A percentile compares a stretch with the other conserved stretches of the same genome.
These are phyloP conservation scores for Blastobotrys robertii DNA, from an alignment of 805 yeast genomes.

Conservation along the genomic window DNA sequence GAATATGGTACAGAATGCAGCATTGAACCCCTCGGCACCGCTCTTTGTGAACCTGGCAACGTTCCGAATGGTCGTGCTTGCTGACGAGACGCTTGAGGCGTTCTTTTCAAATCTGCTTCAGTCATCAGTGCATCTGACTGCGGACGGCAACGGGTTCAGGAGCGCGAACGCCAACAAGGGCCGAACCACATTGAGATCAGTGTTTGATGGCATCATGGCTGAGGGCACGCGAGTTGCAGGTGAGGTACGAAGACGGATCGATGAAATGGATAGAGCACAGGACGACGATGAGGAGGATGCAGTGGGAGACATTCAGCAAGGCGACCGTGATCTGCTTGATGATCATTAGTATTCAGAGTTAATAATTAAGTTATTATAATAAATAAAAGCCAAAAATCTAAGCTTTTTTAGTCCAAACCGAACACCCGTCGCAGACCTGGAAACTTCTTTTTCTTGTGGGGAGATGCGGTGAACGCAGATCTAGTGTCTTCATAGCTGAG, in stretches of 20 bases:
- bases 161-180: neutral
- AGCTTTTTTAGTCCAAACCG: conserved; percentile 8
- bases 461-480: conserved; percentile 3
- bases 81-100: conserved; percentile 86
- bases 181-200: conserved; percentile 47
- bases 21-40: conserved; percentile 73
- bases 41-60: conserved; percentile 71
- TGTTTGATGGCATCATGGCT: conserved; percentile 84
- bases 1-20: conserved; percentile 52
- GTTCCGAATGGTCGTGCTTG: conserved; percentile 87
- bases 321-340: conserved; percentile 26
- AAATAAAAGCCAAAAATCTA: neutral
- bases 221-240: conserved; percentile 90
- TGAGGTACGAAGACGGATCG: conserved; percentile 82
- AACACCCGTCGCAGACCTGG: conserved; percentile 15
- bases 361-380: neutral
- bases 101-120: conserved; percentile 65
- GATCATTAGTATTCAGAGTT: conserved; percentile 10
- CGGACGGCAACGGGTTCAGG: conserved; percentile 30
- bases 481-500: conserved; percentile 3
- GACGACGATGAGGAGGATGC: conserved; percentile 23
- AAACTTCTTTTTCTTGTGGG: conserved; percentile 16
- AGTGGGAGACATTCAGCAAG: conserved; percentile 21
- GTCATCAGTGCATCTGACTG: conserved; percentile 50
- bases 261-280: conserved; percentile 30